Evolutionary conservation across 495 filamentous ascomycete species (phyloP).

Genomic region (Polyplosphaeria fusca): DNA sequence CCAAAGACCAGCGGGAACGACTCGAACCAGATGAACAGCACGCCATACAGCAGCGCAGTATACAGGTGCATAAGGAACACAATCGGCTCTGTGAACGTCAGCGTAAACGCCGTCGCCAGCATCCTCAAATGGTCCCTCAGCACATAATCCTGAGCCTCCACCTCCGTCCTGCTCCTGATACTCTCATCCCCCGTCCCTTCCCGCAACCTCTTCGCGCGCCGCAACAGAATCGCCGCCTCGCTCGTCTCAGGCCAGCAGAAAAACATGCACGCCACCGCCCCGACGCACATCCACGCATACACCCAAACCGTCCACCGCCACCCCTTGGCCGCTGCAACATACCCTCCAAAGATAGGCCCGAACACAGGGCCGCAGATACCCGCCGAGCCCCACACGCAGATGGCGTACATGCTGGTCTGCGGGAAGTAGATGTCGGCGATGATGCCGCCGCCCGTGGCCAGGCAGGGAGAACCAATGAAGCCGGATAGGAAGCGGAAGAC

Average conservation of each 20-base stretch:
- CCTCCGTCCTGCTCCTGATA: constrained; percentile 36
- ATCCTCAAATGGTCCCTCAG: constrained; percentile 47
- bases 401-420: constrained; percentile 49
- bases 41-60: not conserved
- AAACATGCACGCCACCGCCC: constrained; percentile 45
- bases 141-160: constrained; percentile 44
- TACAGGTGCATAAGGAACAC: constrained; percentile 46
- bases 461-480: constrained; percentile 46
- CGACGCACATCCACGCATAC: constrained; percentile 47
- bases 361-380: constrained; percentile 49
- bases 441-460: constrained; percentile 54
- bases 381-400: constrained; percentile 49
- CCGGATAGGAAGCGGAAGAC: constrained; percentile 50
- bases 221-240: constrained; percentile 50
- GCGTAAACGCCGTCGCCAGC: constrained; percentile 50
- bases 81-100: constrained; percentile 48
- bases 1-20: constrained; percentile 55
- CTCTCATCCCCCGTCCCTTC: constrained; percentile 34
- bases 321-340: constrained; percentile 52
- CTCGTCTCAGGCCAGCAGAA: constrained; percentile 55
- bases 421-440: constrained; percentile 53
- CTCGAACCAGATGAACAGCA: constrained; percentile 58
- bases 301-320: constrained; percentile 43
- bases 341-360: constrained; percentile 59
- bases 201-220: constrained; percentile 52